Evolutionary conservation across 169 alveolate genomes (phyloP), one percentile per base, ranked within the genome.

Genomic region (Eimeria maxima): DNA sequence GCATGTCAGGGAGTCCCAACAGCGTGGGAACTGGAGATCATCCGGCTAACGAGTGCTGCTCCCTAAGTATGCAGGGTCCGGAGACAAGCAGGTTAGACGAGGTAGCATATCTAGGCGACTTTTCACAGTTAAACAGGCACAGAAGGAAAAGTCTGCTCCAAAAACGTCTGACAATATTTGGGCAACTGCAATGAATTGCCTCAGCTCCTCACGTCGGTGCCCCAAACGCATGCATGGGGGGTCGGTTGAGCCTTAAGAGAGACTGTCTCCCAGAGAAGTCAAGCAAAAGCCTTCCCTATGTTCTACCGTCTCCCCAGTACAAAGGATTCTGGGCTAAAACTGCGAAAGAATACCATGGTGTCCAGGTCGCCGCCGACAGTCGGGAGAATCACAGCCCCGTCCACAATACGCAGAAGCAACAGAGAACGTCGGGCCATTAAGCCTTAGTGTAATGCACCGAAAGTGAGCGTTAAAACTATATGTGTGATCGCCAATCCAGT

Each of bases 361-460:
- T 57, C 67, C 74, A 8, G 57, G 91, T 50, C 91, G 74, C 91
- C 50, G 91, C 91, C 91, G 91, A 83, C 91, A 16, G 33, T 4
- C 42, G 69, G 65, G 91, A 50, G 74, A 33, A 83, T 33, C 91
- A 53, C 91, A 83, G 91, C 91, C 91, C 91, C 91, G 53, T 83
- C 71, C 14, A 27, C 55, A 81, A 11, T 50, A 27, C 20, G 45
- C 53, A 55, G 44, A 24, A n/a, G 24, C 33, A 14, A 18, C 53
- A 11, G 3, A 60, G 33, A 83, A 18, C 53, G 22, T 69, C 33
- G 50, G 50, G 80, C 80, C 1, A 38, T 38, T 0, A 10, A 22
- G 47, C 45, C 60, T 45, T 24, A 22, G 67, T 16, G 89, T 45
- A 18, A 14, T 80, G 14, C 29, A 14, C 13, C 18, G 20, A n/a